Evolutionary conservation across 1,284 basidiomycete genomes (phyloP).

Genomic region (Irpex sp.): DNA sequence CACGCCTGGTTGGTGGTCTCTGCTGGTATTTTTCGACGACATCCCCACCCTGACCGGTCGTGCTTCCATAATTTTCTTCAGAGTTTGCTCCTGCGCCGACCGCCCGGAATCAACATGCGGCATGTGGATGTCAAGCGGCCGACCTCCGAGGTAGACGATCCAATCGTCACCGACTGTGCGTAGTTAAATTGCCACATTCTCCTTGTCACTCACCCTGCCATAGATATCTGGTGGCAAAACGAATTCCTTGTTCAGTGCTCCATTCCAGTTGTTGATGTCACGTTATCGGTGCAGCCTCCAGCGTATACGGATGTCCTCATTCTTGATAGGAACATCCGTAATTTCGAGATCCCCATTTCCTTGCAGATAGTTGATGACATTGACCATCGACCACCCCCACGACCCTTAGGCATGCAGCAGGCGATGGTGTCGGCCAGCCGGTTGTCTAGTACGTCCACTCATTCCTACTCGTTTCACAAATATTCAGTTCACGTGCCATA

Average conservation of each 20-base stretch:
- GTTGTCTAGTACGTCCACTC: slow-evolving; percentile 46
- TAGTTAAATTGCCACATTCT: slow-evolving; percentile 13
- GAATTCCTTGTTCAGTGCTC: slow-evolving; percentile 26
- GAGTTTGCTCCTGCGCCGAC: slow-evolving; percentile 28
- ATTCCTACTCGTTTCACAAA: slow-evolving; percentile 2
- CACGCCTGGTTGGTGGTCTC: slow-evolving; percentile 38
- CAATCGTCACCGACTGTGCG: slow-evolving; percentile 14
- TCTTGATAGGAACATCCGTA: slow-evolving; percentile 26
- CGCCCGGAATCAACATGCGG: slow-evolving; percentile 25
- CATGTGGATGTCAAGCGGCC: slow-evolving; percentile 28
- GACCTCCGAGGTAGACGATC: slow-evolving; percentile 12
- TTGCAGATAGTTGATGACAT: slow-evolving; percentile 21
- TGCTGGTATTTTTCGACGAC: neutral
- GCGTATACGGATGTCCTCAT: slow-evolving; percentile 25
- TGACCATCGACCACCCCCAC: slow-evolving; percentile 18
- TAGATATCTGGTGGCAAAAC: slow-evolving; percentile 29
- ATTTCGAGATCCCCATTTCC: slow-evolving; percentile 23
- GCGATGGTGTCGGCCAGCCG: slow-evolving; percentile 39
- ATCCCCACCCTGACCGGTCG: neutral
- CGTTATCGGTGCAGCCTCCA: slow-evolving; percentile 20
- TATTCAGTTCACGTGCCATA: neutral
- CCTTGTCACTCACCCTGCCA: neutral
- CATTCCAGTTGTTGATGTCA: slow-evolving; percentile 23
- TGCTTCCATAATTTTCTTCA: slow-evolving; percentile 7
- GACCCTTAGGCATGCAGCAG: slow-evolving; percentile 24